phyloP scores from a whole-genome alignment of 2,329 filamentous ascomycete species.

The Lachnellula hyalina region DNA sequence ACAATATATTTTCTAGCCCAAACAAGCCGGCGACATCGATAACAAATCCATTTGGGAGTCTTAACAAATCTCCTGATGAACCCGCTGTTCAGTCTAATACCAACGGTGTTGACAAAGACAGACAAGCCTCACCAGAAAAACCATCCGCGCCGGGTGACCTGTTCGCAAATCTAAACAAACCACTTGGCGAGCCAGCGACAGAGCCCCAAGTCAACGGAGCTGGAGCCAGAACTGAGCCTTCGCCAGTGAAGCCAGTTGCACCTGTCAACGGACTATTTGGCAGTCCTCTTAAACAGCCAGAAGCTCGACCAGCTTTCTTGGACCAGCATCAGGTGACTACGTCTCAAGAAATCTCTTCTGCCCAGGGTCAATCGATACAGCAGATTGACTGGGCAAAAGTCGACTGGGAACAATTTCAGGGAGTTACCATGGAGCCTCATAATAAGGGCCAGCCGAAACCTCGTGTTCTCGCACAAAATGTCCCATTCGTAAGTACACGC shows the following conservation, averaged over 20 bases:
- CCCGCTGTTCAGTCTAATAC: not conserved
- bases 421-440: not conserved
- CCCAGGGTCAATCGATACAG: not conserved
- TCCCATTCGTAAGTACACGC: not conserved
- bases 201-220: constrained; percentile 13
- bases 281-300: not conserved
- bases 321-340: not conserved
- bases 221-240: not conserved
- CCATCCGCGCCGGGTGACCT: constrained; percentile 4
- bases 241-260: not conserved
- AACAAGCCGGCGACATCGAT: not conserved
- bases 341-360: not conserved
- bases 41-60: constrained; percentile 5
- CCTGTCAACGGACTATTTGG: not conserved
- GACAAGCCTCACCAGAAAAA: constrained; percentile 1
- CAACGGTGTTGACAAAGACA: not conserved
- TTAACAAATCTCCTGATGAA: constrained; percentile 7
- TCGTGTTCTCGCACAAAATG: not conserved
- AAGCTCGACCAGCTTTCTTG: not conserved
- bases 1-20: constrained; percentile 10
- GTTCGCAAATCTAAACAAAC: constrained; percentile 21
- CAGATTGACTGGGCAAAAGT: not conserved
- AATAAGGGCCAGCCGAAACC: not conserved
- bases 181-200: constrained; percentile 12
- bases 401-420: not conserved